Evolutionary conservation across 495 filamentous ascomycete genomes (phyloP).

Genomic region (Aspergillus haitiensis): DNA sequence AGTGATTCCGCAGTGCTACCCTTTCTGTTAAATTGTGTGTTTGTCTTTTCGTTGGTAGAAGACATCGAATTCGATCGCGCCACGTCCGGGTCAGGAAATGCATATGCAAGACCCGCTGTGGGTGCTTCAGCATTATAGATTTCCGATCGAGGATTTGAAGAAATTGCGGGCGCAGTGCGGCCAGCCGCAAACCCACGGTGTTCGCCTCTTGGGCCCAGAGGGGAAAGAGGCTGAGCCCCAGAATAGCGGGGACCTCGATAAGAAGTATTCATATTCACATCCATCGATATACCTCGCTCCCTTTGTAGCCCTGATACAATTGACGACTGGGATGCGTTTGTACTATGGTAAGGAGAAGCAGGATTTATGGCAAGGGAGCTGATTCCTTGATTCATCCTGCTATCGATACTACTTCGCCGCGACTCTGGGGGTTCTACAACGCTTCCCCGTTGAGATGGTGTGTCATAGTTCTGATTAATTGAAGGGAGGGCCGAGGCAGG

Average conservation of each 20-base stretch:
- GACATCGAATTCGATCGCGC: conserved; percentile 53
- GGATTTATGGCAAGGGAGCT: conserved; percentile 65
- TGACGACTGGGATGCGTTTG: conserved; percentile 75
- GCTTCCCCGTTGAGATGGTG: conserved; percentile 47
- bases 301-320: conserved; percentile 63
- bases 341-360: conserved; percentile 69
- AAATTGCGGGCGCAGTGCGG: conserved; percentile 72
- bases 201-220: conserved; percentile 51
- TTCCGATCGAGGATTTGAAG: conserved; percentile 70
- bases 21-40: conserved; percentile 57
- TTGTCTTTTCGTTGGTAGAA: conserved; percentile 54
- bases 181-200: conserved; percentile 55
- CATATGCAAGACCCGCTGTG: conserved; percentile 79
- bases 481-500: conserved; percentile 47
- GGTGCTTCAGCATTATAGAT: conserved; percentile 79
- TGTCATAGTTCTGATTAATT: conserved; percentile 54
- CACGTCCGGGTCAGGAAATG: conserved; percentile 76
- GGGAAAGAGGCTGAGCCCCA: conserved; percentile 48
- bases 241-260: conserved; percentile 58
- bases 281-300: conserved; percentile 51
- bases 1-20: conserved; percentile 74
- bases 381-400: conserved; percentile 70
- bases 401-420: conserved; percentile 76
- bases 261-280: conserved; percentile 51
- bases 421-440: conserved; percentile 54